A percentile compares a stretch with the other conserved stretches of the same genome.
These are phyloP conservation scores for Mycena vulgaris DNA, from an alignment of 768 basidiomycete species.

Conservation along the genomic window DNA sequence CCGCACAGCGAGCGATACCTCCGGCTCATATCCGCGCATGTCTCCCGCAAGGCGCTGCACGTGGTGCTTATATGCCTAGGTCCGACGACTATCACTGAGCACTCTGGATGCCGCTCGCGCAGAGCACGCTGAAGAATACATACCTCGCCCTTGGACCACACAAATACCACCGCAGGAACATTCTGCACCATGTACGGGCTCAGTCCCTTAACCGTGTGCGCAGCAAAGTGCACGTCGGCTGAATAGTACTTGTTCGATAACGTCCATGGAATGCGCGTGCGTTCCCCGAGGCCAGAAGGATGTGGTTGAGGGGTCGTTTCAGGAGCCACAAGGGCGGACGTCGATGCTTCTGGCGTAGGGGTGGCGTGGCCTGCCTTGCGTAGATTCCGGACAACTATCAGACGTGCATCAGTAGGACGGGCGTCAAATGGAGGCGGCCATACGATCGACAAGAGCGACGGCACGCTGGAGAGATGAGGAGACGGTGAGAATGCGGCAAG, in stretches of 20 bases:
- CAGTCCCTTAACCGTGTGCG: slow-evolving; percentile 62
- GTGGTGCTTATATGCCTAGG: slow-evolving; percentile 72
- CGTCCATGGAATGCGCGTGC: slow-evolving; percentile 74
- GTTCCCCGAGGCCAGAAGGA: slow-evolving; percentile 37
- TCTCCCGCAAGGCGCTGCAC: slow-evolving; percentile 64
- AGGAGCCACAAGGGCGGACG: slow-evolving; percentile 11
- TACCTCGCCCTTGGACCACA: slow-evolving; percentile 81
- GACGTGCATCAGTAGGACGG: slow-evolving; percentile 26
- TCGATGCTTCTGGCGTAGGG: slow-evolving; percentile 20
- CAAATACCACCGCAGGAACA: slow-evolving; percentile 82
- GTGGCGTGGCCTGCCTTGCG: slow-evolving; percentile 12
- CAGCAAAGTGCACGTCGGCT: slow-evolving; percentile 80
- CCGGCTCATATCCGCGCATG: slow-evolving; percentile 70
- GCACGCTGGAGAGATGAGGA: slow-evolving; percentile 49
- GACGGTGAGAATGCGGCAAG: slow-evolving; percentile 54
- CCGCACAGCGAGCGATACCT: slow-evolving; percentile 81
- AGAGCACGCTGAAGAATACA: slow-evolving; percentile 36
- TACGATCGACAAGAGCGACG: slow-evolving; percentile 49
- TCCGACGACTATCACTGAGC: background rate
- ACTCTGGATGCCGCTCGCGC: background rate
- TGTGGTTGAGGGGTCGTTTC: slow-evolving; percentile 11
- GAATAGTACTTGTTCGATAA: slow-evolving; percentile 88
- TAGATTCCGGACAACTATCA: slow-evolving; percentile 29
- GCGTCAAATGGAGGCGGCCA: slow-evolving; percentile 33
- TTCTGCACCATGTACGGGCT: slow-evolving; percentile 56